phyloP scores from a whole-genome alignment of 2,329 filamentous ascomycete genomes.

The Hymenoscyphus salicellus region DNA sequence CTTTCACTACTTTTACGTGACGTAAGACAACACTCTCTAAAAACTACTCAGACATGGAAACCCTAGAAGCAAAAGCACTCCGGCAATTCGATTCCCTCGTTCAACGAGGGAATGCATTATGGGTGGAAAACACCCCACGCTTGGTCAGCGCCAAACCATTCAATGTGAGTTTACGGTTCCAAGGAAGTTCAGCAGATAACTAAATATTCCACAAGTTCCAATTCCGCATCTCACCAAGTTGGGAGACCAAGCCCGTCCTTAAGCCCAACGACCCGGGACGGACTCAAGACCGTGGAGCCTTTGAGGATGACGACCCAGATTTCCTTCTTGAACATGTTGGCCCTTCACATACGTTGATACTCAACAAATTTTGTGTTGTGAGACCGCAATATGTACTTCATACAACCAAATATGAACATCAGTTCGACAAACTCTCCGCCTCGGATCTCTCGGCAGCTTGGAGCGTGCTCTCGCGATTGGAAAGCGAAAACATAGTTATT shows the following conservation, averaged over 20 bases:
- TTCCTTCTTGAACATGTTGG: conserved; percentile 35
- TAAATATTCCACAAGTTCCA: conserved; percentile 26
- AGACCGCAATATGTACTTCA: conserved; percentile 40
- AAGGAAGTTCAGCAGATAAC: neutral
- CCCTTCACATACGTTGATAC: conserved; percentile 35
- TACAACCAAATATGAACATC: conserved; percentile 39
- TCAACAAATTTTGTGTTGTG: conserved; percentile 40
- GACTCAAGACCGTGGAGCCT: conserved; percentile 26
- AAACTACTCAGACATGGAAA: neutral
- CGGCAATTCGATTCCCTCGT: conserved; percentile 4
- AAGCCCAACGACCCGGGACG: conserved; percentile 30
- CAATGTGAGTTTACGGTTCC: neutral
- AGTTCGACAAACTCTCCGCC: conserved; percentile 39
- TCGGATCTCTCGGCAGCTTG: conserved; percentile 39
- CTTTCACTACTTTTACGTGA: neutral
- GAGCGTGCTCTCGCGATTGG: conserved; percentile 36
- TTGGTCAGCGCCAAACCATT: neutral
- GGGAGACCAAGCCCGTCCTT: conserved; percentile 26
- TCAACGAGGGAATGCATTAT: neutral
- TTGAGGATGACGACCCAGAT: conserved; percentile 33
- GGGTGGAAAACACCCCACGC: neutral
- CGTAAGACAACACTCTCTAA: neutral
- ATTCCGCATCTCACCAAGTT: conserved; percentile 29
- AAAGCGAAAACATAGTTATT: conserved; percentile 38
- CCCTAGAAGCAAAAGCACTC: neutral